Evolutionary conservation across 371 early-diverging fungal species (phyloP).

Genomic region (Scutellospora calospora): DNA sequence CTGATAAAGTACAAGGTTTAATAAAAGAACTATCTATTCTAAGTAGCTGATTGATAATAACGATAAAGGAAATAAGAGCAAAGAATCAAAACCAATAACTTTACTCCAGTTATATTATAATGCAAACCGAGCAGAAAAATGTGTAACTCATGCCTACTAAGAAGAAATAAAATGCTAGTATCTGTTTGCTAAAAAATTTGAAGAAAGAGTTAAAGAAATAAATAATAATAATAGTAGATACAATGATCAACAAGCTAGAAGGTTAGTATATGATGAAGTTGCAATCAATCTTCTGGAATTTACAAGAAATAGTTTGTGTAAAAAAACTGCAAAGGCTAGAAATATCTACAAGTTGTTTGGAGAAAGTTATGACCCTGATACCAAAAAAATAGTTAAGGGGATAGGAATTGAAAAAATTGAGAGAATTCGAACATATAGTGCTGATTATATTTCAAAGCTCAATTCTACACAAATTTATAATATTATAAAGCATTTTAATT

Average conservation of each 20-base stretch:
- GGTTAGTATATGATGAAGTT: slow-evolving; percentile 4
- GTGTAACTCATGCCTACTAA: slow-evolving; percentile 16
- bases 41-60: no score
- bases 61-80: no score
- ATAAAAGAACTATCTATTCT: no score
- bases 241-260: background rate
- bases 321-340: slow-evolving; percentile 30
- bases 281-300: background rate
- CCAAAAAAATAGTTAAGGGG: background rate
- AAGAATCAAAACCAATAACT: background rate
- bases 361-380: background rate
- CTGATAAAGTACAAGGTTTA: no score
- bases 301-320: background rate
- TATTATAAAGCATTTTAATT: no score
- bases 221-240: background rate
- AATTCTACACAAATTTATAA: no score
- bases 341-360: slow-evolving; percentile 22
- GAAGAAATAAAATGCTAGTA: slow-evolving; percentile 30
- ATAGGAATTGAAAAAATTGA: no score
- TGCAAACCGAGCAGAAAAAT: slow-evolving; percentile 20
- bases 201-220: slow-evolving; percentile 20
- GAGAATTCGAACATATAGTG: no score
- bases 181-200: slow-evolving; percentile 8
- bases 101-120: slow-evolving; percentile 30
- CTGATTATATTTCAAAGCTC: no score